These are phyloP conservation scores for Lodderomyces margitis DNA, from an alignment of 1,139 yeast genomes.

Conservation along the genomic window DNA sequence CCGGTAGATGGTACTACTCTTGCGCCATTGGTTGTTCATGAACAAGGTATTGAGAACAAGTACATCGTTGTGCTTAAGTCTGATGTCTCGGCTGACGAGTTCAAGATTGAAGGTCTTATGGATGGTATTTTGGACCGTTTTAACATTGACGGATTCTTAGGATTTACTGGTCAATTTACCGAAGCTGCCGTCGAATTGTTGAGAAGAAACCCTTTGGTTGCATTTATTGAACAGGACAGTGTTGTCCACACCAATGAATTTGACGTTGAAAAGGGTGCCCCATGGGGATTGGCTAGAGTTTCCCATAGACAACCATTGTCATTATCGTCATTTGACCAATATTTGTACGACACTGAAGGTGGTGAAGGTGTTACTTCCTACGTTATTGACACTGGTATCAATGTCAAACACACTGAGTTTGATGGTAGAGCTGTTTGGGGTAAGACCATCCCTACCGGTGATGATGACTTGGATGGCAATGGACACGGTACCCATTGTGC, in stretches of 20 bases:
- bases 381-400: slow-evolving; percentile 45
- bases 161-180: slow-evolving; percentile 76
- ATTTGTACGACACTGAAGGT: slow-evolving; percentile 45
- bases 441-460: slow-evolving; percentile 80
- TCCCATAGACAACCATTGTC: slow-evolving; percentile 79
- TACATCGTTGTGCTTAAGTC: slow-evolving; percentile 39
- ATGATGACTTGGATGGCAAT: slow-evolving; percentile 81
- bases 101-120: slow-evolving; percentile 28
- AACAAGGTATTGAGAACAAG: slow-evolving; percentile 32
- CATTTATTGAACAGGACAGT: slow-evolving; percentile 78
- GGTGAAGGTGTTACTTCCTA: slow-evolving; percentile 46
- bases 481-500: slow-evolving; percentile 96
- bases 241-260: slow-evolving; percentile 65
- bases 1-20: slow-evolving; percentile 17
- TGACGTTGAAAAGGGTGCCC: slow-evolving; percentile 74
- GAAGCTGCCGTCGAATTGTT: slow-evolving; percentile 69
- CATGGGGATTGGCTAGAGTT: slow-evolving; percentile 96
- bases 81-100: slow-evolving; percentile 34
- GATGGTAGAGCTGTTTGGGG: slow-evolving; percentile 57
- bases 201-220: slow-evolving; percentile 70
- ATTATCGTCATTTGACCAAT: slow-evolving; percentile 80
- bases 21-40: slow-evolving; percentile 10
- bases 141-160: slow-evolving; percentile 55
- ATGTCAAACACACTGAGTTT: slow-evolving; percentile 40
- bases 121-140: slow-evolving; percentile 67